These are phyloP conservation scores for Gonapodya prolifera DNA, from an alignment of 192 early-diverging fungal species.

Conservation along the genomic window DNA sequence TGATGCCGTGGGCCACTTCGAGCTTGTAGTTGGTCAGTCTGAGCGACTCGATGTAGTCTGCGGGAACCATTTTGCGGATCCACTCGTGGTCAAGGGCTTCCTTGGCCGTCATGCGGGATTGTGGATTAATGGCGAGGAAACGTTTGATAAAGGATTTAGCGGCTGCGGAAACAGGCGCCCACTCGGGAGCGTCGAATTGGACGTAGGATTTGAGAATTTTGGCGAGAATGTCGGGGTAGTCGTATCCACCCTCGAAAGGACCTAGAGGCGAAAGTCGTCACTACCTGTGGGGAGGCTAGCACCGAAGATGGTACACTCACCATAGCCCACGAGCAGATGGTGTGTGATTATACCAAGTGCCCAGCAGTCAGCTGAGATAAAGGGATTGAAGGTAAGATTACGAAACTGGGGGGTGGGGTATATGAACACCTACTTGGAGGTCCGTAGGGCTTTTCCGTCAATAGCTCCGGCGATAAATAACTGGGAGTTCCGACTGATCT, in stretches of 20 bases:
- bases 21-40: background rate
- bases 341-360: background rate
- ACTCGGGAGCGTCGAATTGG: background rate
- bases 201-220: background rate
- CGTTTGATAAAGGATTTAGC: constrained; percentile 59
- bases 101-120: constrained; percentile 34
- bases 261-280: background rate
- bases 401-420: background rate
- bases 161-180: constrained; percentile 1
- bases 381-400: background rate
- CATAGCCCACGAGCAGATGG: background rate
- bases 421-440: background rate
- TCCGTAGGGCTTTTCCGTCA: background rate
- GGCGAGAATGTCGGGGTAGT: background rate
- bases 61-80: constrained; percentile 11
- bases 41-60: background rate
- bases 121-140: constrained; percentile 50
- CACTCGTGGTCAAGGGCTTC: constrained; percentile 39
- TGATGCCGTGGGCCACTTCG: background rate
- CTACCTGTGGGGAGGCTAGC: background rate
- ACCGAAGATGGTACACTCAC: background rate
- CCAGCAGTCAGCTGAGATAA: background rate
- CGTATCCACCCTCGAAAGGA: background rate
- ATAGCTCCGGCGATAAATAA: background rate
- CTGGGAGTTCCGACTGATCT: background rate